Evolutionary conservation across 2,329 filamentous ascomycete genomes (phyloP).

Genomic region (Arthrobotrys sphaeroides): DNA sequence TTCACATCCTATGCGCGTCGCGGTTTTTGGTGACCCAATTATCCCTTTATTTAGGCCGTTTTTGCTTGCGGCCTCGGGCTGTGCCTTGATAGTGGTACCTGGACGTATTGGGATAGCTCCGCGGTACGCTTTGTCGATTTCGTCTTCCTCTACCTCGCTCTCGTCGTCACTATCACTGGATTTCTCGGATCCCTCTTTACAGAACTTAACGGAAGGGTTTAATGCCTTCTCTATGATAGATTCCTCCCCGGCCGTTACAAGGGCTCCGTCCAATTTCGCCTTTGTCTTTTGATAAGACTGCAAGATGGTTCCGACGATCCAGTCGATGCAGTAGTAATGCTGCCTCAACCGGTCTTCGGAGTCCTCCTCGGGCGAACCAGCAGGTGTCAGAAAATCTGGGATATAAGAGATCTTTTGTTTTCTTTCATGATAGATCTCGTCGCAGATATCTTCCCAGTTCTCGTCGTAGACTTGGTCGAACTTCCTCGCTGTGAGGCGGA

Average conservation of each 20-base stretch:
- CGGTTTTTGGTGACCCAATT: no score
- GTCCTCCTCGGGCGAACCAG: neutral
- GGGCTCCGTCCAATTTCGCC: neutral
- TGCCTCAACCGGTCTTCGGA: slow-evolving; percentile 25
- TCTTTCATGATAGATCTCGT: neutral
- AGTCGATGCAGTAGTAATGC: slow-evolving; percentile 28
- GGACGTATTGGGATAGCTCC: no score
- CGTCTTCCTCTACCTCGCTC: no score
- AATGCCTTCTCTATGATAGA: no score
- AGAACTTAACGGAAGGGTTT: neutral
- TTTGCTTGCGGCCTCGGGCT: neutral
- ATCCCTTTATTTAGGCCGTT: no score
- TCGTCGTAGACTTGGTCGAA: slow-evolving; percentile 20
- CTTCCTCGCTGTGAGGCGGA: neutral
- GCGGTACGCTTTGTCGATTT: no score
- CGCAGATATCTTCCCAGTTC: slow-evolving; percentile 24
- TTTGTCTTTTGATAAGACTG: neutral
- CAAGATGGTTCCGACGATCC: slow-evolving; percentile 18
- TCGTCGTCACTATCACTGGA: no score
- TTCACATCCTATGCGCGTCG: neutral
- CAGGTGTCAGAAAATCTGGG: neutral
- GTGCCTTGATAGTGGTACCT: neutral
- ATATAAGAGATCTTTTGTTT: slow-evolving; percentile 8
- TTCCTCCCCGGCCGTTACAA: neutral
- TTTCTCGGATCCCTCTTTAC: neutral